Conservation (phyloP, 139 green algal species). For the Dunaliella primolecta region DNA sequence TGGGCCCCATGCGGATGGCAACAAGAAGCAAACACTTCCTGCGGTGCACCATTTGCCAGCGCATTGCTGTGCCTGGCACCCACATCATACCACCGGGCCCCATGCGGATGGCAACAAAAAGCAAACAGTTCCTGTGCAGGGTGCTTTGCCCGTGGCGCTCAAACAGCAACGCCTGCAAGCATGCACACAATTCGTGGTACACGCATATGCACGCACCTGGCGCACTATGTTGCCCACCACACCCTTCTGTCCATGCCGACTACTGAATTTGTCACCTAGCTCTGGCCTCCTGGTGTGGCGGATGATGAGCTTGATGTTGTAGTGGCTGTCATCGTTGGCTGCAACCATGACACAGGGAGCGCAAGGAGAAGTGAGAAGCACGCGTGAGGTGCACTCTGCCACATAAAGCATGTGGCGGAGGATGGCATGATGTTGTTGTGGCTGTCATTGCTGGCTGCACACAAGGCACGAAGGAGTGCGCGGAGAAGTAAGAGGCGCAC, state of each 20-base stretch:
- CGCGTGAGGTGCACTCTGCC: neutral
- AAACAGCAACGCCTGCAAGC: no score
- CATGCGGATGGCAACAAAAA: no score
- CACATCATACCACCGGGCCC: no score
- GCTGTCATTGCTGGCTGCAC: conserved; percentile 20
- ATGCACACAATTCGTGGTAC: no score
- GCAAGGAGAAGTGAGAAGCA: neutral
- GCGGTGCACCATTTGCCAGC: no score
- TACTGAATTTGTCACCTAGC: conserved; percentile 96
- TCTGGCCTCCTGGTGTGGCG: conserved; percentile 92
- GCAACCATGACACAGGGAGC: neutral
- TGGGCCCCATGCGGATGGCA: no score
- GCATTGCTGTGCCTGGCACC: no score
- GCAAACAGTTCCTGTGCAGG: no score
- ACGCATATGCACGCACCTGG: conserved; percentile 11
- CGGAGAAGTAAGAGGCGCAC: neutral
- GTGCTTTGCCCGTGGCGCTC: no score
- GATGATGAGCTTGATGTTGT: conserved; percentile 84
- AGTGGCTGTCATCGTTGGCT: conserved; percentile 87
- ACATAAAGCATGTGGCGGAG: neutral
- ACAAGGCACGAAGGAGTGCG: neutral
- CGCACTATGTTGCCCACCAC: conserved; percentile 86
- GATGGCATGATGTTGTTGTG: neutral
- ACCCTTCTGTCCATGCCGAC: conserved; percentile 94
- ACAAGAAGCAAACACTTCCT: no score